A percentile compares a stretch with the other conserved stretches of the same genome.
These are phyloP conservation scores for Stevia rebaudiana DNA, from an alignment of 140 eudicot species.

Conservation along the genomic window DNA sequence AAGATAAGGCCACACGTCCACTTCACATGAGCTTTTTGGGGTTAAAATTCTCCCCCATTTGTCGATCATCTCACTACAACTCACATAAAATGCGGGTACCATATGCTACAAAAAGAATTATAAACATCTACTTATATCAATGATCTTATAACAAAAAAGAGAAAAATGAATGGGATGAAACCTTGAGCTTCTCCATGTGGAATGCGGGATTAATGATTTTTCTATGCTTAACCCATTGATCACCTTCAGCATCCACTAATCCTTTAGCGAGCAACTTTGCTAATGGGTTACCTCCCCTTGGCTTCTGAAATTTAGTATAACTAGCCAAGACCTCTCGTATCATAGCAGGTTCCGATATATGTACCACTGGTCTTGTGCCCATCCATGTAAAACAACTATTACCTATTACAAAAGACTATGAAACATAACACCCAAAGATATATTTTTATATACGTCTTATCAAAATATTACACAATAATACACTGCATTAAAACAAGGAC, in stretches of 20 bases:
- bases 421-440: background rate
- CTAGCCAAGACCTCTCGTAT: constrained; percentile 7
- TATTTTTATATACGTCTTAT: background rate
- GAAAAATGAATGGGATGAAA: background rate
- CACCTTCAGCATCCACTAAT: background rate
- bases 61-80: constrained; percentile 31
- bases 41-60: constrained; percentile 30
- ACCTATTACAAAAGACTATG: background rate
- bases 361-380: constrained; percentile 7
- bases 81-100: constrained; percentile 31
- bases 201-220: constrained; percentile 20
- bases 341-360: background rate
- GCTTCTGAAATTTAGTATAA: background rate
- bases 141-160: too few relatives aligned
- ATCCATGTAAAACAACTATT: constrained; percentile 11
- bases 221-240: constrained; percentile 20
- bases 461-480: background rate
- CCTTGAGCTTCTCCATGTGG: constrained; percentile 24
- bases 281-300: constrained; percentile 5
- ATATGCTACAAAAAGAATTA: constrained; percentile 20
- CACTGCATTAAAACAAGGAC: background rate
- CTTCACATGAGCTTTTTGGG: constrained; percentile 24
- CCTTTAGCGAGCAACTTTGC: constrained; percentile 8
- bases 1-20: constrained; percentile 37
- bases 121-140: too few relatives aligned